Evolutionary conservation across 331 rosid species (phyloP), one percentile per base, ranked within the genome.

Genomic region (Malus hybrid): DNA sequence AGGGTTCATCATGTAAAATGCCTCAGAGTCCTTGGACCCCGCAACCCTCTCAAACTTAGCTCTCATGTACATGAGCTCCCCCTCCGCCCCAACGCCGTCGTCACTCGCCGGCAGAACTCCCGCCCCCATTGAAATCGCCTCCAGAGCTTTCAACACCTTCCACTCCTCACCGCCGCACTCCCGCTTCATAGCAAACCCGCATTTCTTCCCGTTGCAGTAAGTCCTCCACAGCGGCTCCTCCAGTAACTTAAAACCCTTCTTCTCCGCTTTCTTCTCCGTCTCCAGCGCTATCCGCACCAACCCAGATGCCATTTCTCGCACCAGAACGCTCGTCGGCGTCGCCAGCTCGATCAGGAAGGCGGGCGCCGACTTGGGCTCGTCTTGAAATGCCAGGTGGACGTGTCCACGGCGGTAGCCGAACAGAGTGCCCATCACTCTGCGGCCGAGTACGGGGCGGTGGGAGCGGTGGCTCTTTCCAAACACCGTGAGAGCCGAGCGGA

Each of bases 61-160:
- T 80, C 98, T 88, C 98, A 94, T 87, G 50, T 89, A 94, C 98
- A 94, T 94, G 5, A 90, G 65, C 64, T 94, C 97, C 3, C 98
- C 98, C 6, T 82, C 90, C 48, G 73, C 76, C 72, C 80, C 87
- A 32, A 30, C 85, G 29, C 72, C 85, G 61, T 80, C 36, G 20
- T 70, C 81, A 24, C 32, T 30, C 14, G 60, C 77, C 3, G 97
- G 99, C 65, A 90, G 39, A 34, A 94, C 97, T 0, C 99, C 96
- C 0, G 97, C 99, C 0, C 97, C 99, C 91, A 94, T 90, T 10
- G 96, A 82, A 56, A 92, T 85, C 1, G 93, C 92, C 77, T 82
- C 96, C 77, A 94, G 87, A 0, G 97, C 96, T 70, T 83, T 89
- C 80, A 94, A 52, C 22, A 94, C 85, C 81, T 85, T 87, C 97